Conservation (phyloP, 2,329 filamentous ascomycete species). For the Leptographium wingfieldii region DNA sequence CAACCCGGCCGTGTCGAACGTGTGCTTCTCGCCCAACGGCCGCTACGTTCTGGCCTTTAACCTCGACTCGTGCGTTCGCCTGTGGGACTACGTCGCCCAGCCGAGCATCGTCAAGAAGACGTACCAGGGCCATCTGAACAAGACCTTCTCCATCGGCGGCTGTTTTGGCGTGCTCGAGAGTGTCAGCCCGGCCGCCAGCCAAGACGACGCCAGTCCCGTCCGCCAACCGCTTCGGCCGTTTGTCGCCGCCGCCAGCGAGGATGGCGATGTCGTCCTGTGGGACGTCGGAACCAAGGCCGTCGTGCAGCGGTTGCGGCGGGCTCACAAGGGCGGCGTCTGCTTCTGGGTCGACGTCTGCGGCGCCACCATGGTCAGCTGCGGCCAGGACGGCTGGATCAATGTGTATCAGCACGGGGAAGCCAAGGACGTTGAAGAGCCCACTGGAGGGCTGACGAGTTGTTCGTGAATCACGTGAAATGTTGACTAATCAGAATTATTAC, state of each 20-base stretch:
- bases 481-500: too few relatives aligned
- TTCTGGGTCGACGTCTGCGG: slow-evolving; percentile 53
- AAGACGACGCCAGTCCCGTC: slow-evolving; percentile 10
- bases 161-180: slow-evolving; percentile 53
- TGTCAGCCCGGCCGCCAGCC: too few relatives aligned
- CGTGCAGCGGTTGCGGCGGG: slow-evolving; percentile 50
- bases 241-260: slow-evolving; percentile 74
- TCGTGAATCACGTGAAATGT: too few relatives aligned
- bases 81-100: slow-evolving; percentile 93
- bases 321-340: slow-evolving; percentile 43
- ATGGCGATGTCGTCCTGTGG: slow-evolving; percentile 78
- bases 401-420: slow-evolving; percentile 28
- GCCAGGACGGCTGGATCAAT: slow-evolving; percentile 39
- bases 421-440: background rate
- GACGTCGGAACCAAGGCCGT: slow-evolving; percentile 78
- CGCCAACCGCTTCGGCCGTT: slow-evolving; percentile 33
- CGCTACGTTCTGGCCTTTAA: slow-evolving; percentile 87
- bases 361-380: slow-evolving; percentile 43
- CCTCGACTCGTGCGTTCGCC: slow-evolving; percentile 73
- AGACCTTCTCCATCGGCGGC: slow-evolving; percentile 71
- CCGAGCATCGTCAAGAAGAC: slow-evolving; percentile 72
- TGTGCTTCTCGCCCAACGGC: slow-evolving; percentile 89
- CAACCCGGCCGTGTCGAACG: slow-evolving; percentile 77
- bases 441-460: too few relatives aligned
- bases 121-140: slow-evolving; percentile 84